These are phyloP conservation scores for Tulasnella sp. DNA, from an alignment of 768 basidiomycete genomes.

Conservation along the genomic window DNA sequence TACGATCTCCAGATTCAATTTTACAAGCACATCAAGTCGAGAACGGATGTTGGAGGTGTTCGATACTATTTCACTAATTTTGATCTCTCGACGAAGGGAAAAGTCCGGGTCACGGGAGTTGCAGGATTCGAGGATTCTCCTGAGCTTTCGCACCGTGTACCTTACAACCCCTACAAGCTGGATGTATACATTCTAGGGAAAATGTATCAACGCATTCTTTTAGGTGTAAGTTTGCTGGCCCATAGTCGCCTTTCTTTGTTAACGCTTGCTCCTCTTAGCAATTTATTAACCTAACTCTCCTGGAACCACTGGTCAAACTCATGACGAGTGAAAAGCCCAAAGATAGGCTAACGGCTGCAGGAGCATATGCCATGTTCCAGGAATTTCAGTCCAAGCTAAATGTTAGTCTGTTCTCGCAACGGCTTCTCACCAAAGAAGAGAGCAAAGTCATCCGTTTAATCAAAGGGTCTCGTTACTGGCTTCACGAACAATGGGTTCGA, in stretches of 20 bases:
- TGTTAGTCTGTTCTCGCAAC: no score
- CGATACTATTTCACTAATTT: constrained; percentile 18
- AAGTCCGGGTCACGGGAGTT: neutral
- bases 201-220: neutral
- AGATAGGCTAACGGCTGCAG: no score
- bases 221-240: neutral
- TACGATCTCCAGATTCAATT: neutral
- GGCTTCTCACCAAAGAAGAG: no score
- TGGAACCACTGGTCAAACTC: no score
- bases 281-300: no score
- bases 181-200: constrained; percentile 17
- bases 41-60: constrained; percentile 8
- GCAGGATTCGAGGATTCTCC: neutral
- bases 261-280: neutral
- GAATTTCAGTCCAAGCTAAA: no score
- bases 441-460: no score
- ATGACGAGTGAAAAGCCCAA: no score
- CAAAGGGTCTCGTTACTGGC: no score
- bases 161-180: constrained; percentile 20
- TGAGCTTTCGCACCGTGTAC: constrained; percentile 1
- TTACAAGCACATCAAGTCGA: neutral
- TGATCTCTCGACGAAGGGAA: neutral
- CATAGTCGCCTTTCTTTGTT: neutral
- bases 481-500: no score
- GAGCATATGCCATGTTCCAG: no score